These are phyloP conservation scores for Xerocomellus amylosporus DNA, from an alignment of 768 basidiomycete species.

Conservation along the genomic window DNA sequence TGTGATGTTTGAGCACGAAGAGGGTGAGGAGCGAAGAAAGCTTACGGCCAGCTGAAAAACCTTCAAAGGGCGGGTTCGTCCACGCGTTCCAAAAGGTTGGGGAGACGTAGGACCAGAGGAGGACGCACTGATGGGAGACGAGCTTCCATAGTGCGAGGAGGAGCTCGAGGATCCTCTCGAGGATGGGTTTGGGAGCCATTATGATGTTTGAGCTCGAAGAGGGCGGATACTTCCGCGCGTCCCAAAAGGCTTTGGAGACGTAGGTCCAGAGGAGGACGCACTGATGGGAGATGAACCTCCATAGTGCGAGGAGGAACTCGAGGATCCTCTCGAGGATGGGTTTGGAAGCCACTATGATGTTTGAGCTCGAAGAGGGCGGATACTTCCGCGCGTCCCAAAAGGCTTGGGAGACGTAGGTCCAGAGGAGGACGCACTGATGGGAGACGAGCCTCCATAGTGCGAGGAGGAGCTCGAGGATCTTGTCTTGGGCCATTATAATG, in stretches of 20 bases:
- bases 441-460: slow-evolving; percentile 7
- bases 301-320: slow-evolving; percentile 10
- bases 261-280: slow-evolving; percentile 8
- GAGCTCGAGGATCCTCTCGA: slow-evolving; percentile 13
- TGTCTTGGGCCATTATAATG: slow-evolving; percentile 1
- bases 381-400: slow-evolving; percentile 17
- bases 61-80: too few species aligned
- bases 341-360: not conserved
- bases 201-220: not conserved
- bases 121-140: not conserved
- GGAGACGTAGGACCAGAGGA: too few species aligned
- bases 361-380: slow-evolving; percentile 5
- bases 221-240: slow-evolving; percentile 16
- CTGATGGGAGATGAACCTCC: not conserved
- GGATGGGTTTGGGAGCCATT: slow-evolving; percentile 9
- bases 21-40: too few species aligned
- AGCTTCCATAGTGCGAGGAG: slow-evolving; percentile 8
- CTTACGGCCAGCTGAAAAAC: too few species aligned
- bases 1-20: not conserved
- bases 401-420: slow-evolving; percentile 3
- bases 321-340: slow-evolving; percentile 17
- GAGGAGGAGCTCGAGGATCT: slow-evolving; percentile 13
- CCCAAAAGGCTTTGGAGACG: slow-evolving; percentile 5
- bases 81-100: too few species aligned
- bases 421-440: slow-evolving; percentile 1